Conservation (phyloP, 2,329 filamentous ascomycete species). For the Rhinocladiella mackenziei region DNA sequence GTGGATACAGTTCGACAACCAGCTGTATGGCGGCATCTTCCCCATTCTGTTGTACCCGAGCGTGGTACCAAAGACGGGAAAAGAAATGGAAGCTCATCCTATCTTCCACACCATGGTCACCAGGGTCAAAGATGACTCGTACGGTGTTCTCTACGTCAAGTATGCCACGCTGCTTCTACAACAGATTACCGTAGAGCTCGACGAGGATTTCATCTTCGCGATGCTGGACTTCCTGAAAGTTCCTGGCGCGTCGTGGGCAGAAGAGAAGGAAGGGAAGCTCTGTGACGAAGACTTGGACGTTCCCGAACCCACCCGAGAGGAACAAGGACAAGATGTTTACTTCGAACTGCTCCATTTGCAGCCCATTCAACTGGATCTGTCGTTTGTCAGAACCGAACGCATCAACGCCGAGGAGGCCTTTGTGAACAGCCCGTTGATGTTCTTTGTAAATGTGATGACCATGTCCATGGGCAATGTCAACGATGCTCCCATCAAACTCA, state of each 20-base stretch:
- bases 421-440: constrained; percentile 92
- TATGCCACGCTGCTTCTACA: constrained; percentile 91
- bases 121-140: constrained; percentile 95
- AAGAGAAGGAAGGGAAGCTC: constrained; percentile 75
- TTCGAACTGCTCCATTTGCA: constrained; percentile 96
- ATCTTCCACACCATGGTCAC: constrained; percentile 90
- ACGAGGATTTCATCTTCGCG: constrained; percentile 97
- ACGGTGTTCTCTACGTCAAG: constrained; percentile 96
- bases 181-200: constrained; percentile 96
- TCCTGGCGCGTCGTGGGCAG: constrained; percentile 81
- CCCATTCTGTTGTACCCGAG: constrained; percentile 95
- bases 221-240: constrained; percentile 92
- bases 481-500: constrained; percentile 89
- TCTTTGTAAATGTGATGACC: constrained; percentile 95
- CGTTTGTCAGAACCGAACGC: constrained; percentile 92
- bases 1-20: constrained; percentile 99
- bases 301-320: constrained; percentile 80
- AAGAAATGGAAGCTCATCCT: constrained; percentile 93
- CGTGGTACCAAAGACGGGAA: constrained; percentile 93
- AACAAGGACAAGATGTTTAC: constrained; percentile 90
- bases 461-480: constrained; percentile 99
- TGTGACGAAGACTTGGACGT: constrained; percentile 89
- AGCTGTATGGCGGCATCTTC: constrained; percentile 96
- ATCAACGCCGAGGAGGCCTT: constrained; percentile 96
- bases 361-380: constrained; percentile 95